Evolutionary conservation across 1,284 basidiomycete genomes (phyloP).

Genomic region (Cryptococcus sp.): DNA sequence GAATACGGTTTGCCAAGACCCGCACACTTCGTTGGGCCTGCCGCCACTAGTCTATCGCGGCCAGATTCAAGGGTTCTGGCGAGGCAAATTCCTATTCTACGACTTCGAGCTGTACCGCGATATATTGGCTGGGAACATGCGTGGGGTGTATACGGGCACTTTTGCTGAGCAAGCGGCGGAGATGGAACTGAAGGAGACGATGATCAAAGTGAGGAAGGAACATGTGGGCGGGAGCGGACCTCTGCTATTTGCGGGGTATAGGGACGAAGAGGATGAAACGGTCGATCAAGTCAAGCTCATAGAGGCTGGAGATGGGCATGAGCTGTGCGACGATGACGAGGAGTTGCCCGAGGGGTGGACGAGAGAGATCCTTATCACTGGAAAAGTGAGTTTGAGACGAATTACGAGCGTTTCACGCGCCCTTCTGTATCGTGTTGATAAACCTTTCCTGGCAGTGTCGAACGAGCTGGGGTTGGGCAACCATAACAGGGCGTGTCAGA

Average conservation of each 20-base stretch:
- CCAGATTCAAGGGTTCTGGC: slow-evolving; percentile 56
- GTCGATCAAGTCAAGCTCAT: slow-evolving; percentile 32
- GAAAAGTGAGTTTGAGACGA: slow-evolving; percentile 30
- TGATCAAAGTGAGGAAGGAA: slow-evolving; percentile 45
- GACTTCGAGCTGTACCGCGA: slow-evolving; percentile 58
- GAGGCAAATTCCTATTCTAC: slow-evolving; percentile 58
- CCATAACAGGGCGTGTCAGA: slow-evolving; percentile 46
- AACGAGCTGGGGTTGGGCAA: slow-evolving; percentile 41
- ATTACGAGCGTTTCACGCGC: neutral
- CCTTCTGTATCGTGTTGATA: neutral
- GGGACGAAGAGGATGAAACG: slow-evolving; percentile 35
- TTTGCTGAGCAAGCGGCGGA: slow-evolving; percentile 49
- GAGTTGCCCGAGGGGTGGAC: slow-evolving; percentile 48
- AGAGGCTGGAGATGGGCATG: slow-evolving; percentile 41
- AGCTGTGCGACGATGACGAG: slow-evolving; percentile 36
- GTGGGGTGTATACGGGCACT: slow-evolving; percentile 50
- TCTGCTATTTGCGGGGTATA: slow-evolving; percentile 43
- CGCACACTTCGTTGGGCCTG: slow-evolving; percentile 53
- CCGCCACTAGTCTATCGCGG: slow-evolving; percentile 52
- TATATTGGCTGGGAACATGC: slow-evolving; percentile 55
- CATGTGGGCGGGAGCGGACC: slow-evolving; percentile 49
- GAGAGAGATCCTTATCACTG: slow-evolving; percentile 52
- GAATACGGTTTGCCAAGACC: slow-evolving; percentile 53
- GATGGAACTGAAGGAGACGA: slow-evolving; percentile 46
- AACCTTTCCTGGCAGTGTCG: slow-evolving; percentile 14